Evolutionary conservation across 495 filamentous ascomycete species (phyloP).

Genomic region (Neurospora sp.): DNA sequence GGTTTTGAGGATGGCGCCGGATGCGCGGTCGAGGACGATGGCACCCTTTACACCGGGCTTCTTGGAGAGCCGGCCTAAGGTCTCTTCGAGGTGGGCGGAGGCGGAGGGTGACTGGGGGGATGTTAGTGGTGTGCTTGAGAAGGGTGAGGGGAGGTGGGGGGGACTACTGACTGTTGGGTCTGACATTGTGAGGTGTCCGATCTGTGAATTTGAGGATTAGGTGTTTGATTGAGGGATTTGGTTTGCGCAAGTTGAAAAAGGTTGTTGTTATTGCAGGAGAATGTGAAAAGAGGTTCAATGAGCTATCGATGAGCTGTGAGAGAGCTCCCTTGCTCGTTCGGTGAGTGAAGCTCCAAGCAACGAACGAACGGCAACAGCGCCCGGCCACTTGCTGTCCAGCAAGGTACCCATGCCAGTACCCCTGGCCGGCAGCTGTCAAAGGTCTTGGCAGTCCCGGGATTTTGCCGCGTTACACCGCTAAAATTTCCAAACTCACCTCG

Average conservation of each 20-base stretch:
- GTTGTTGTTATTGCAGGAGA: background rate
- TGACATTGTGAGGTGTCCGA: background rate
- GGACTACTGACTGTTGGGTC: background rate
- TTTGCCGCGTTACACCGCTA: conserved; percentile 34
- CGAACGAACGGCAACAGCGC: background rate
- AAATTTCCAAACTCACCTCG: conserved; percentile 25
- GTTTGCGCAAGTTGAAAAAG: background rate
- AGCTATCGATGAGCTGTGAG: background rate
- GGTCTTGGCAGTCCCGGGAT: conserved; percentile 2
- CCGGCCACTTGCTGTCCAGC: background rate
- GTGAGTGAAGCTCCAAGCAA: background rate
- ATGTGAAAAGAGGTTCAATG: background rate
- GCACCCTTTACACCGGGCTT: conserved; percentile 58
- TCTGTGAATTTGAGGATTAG: background rate
- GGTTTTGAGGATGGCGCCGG: conserved; percentile 52
- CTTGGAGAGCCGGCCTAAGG: conserved; percentile 49
- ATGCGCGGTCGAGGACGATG: conserved; percentile 48
- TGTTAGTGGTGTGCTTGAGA: background rate
- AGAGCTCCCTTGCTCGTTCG: background rate
- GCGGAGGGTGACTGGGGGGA: conserved; percentile 2
- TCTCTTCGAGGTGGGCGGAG: conserved; percentile 34
- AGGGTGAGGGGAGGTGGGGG: background rate
- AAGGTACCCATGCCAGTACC: background rate
- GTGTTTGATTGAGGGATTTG: background rate
- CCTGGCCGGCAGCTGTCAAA: background rate